Conservation (phyloP, 805 yeast species). For the Yarrowia sp. region DNA sequence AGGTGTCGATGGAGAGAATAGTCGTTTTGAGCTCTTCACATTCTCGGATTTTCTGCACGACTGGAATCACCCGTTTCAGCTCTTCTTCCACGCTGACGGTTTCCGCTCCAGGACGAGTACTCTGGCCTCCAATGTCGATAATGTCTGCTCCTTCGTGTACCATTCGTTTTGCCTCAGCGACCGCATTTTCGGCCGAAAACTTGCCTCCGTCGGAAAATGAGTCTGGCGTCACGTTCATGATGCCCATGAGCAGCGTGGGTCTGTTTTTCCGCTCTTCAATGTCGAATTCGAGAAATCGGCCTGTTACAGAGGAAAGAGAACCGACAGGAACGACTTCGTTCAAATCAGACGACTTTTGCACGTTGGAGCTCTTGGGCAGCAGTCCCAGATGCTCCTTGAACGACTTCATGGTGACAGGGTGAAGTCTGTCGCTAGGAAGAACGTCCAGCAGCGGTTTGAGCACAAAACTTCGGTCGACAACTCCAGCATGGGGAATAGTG, state of each 20-base stretch:
- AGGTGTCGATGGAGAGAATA: slow-evolving; percentile 83
- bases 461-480: slow-evolving; percentile 89
- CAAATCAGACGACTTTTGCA: slow-evolving; percentile 33
- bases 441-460: slow-evolving; percentile 84
- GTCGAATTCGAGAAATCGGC: slow-evolving; percentile 44
- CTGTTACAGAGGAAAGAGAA: background rate
- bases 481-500: slow-evolving; percentile 78
- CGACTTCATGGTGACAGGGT: slow-evolving; percentile 87
- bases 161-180: slow-evolving; percentile 49
- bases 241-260: slow-evolving; percentile 77
- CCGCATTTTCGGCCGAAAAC: slow-evolving; percentile 42
- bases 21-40: slow-evolving; percentile 42
- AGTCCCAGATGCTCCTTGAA: slow-evolving; percentile 62
- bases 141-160: slow-evolving; percentile 63
- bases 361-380: slow-evolving; percentile 42
- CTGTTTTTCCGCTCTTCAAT: slow-evolving; percentile 41
- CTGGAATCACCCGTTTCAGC: slow-evolving; percentile 63
- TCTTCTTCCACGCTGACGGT: slow-evolving; percentile 68
- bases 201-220: slow-evolving; percentile 90
- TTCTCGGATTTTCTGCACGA: slow-evolving; percentile 57
- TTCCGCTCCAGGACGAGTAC: slow-evolving; percentile 80
- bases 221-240: slow-evolving; percentile 87
- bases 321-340: slow-evolving; percentile 30
- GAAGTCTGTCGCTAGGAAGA: slow-evolving; percentile 58
- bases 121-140: slow-evolving; percentile 90